phyloP scores from a whole-genome alignment of 2,329 filamentous ascomycete genomes.

The Penicillium freii region DNA sequence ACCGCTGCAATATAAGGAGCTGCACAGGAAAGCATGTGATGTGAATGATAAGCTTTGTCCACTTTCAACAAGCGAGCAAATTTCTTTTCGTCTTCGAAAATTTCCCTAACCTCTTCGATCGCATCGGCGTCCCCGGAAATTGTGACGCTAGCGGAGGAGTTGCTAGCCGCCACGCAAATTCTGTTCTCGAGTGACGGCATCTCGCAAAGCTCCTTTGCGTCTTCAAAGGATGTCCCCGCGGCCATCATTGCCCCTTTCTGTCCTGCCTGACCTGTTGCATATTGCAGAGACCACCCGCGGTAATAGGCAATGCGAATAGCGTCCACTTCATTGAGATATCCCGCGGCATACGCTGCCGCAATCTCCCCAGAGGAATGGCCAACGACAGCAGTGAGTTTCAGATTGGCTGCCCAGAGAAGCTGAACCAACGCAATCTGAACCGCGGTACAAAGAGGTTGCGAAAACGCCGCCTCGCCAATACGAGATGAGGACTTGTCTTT shows the following conservation, averaged over 20 bases:
- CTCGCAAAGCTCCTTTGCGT: conserved; percentile 34
- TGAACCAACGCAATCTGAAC: conserved; percentile 31
- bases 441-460: conserved; percentile 26
- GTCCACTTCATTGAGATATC: conserved; percentile 41
- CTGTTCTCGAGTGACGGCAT: conserved; percentile 27
- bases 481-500: conserved; percentile 15
- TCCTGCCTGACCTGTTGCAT: conserved; percentile 12
- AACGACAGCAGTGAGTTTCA: conserved; percentile 40
- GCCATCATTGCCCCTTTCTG: conserved; percentile 51
- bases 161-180: conserved; percentile 38
- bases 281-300: conserved; percentile 39
- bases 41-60: conserved; percentile 47
- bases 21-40: conserved; percentile 41
- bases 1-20: conserved; percentile 30
- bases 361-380: conserved; percentile 55
- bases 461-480: conserved; percentile 23
- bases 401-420: conserved; percentile 29
- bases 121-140: conserved; percentile 44
- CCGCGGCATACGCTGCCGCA: conserved; percentile 51
- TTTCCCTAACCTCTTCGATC: conserved; percentile 32
- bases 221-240: conserved; percentile 40
- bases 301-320: conserved; percentile 50
- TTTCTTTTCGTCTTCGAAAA: conserved; percentile 35
- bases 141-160: conserved; percentile 45
- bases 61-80: conserved; percentile 45